phyloP scores from a whole-genome alignment of 2,329 filamentous ascomycete species.

The Monilinia vaccinii-corymbosi region DNA sequence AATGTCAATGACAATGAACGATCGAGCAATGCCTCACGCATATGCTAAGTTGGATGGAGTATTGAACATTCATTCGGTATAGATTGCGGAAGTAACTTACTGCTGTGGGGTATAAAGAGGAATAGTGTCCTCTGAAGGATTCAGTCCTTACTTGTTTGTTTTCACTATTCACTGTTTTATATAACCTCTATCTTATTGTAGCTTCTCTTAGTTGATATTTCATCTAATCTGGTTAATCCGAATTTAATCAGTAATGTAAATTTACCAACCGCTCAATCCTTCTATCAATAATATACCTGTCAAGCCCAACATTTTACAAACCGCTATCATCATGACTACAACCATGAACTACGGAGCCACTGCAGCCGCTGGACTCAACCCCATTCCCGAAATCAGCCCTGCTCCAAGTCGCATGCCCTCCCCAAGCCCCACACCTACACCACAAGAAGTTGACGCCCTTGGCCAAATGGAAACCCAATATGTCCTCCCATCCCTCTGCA shows the following conservation, averaged over 20 bases:
- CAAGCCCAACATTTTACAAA: too few species aligned
- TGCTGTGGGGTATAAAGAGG: not conserved
- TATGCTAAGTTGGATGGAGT: not conserved
- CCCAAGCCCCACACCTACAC: not conserved
- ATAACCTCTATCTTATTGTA: not conserved
- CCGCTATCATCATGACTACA: not conserved
- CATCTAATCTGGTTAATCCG: not conserved
- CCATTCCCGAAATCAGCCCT: not conserved
- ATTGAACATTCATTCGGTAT: not conserved
- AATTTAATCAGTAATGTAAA: not conserved
- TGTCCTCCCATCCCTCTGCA: slow-evolving; percentile 1
- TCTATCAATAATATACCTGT: too few species aligned
- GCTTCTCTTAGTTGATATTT: not conserved
- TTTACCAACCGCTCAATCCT: not conserved
- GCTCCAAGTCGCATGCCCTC: not conserved
- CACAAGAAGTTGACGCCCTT: slow-evolving; percentile 4
- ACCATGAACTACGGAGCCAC: not conserved
- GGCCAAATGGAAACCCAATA: not conserved
- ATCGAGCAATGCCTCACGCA: not conserved
- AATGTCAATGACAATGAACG: not conserved
- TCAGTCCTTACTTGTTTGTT: not conserved
- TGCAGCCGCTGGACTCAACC: not conserved
- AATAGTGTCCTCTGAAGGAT: not conserved
- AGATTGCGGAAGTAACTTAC: not conserved
- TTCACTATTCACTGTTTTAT: not conserved